Conservation (phyloP, 139 green algal species). For the Auxenochlorella protothecoides region DNA sequence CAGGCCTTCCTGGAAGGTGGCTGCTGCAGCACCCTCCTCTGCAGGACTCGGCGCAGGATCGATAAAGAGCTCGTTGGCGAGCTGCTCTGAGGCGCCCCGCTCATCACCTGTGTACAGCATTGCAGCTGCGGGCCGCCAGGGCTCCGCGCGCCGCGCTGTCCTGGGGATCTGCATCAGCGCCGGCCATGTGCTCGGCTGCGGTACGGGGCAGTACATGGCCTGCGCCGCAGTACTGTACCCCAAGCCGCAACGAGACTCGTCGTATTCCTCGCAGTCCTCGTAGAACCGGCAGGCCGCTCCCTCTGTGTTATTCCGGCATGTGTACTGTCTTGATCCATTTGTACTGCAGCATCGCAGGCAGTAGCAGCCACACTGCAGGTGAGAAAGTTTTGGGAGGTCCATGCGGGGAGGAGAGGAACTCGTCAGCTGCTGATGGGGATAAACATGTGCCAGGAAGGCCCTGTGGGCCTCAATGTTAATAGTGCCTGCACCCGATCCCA, state of each 20-base stretch:
- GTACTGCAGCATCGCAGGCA: constrained; percentile 45
- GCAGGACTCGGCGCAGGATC: background rate
- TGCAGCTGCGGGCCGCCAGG: constrained; percentile 9
- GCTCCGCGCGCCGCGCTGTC: constrained; percentile 15
- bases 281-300: background rate
- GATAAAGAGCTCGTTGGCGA: constrained; percentile 1
- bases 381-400: too few species aligned
- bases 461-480: too few species aligned
- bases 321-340: background rate
- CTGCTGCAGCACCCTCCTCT: constrained; percentile 1
- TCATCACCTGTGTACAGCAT: constrained; percentile 25
- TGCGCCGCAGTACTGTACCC: constrained; percentile 31
- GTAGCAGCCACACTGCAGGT: constrained; percentile 47
- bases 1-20: constrained; percentile 2
- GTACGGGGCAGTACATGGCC: constrained; percentile 36
- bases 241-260: constrained; percentile 39
- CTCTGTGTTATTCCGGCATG: background rate
- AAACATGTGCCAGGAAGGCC: too few species aligned
- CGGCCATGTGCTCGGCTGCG: constrained; percentile 36
- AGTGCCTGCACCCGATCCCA: too few species aligned
- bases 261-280: constrained; percentile 23
- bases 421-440: too few species aligned
- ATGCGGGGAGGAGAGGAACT: too few species aligned
- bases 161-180: constrained; percentile 28
- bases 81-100: background rate